phyloP scores from a whole-genome alignment of 192 early-diverging fungal species.

The Spinellus fusiger region DNA sequence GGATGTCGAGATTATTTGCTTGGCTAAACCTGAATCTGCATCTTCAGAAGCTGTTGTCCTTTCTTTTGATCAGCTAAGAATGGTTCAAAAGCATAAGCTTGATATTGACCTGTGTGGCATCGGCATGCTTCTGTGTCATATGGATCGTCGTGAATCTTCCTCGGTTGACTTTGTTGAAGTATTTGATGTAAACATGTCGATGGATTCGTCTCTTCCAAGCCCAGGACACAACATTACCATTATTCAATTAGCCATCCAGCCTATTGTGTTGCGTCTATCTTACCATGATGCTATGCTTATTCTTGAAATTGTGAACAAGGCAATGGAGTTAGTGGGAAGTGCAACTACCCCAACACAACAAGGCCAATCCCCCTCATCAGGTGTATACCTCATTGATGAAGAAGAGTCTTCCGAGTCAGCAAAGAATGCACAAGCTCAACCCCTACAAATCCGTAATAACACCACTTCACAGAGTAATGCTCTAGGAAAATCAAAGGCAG shows the following conservation, averaged over 20 bases:
- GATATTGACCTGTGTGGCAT: slow-evolving; percentile 60
- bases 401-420: no score
- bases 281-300: slow-evolving; percentile 67
- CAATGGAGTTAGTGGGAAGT: slow-evolving; percentile 38
- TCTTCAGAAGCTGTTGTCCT: slow-evolving; percentile 74
- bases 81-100: slow-evolving; percentile 56
- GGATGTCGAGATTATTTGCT: slow-evolving; percentile 66
- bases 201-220: slow-evolving; percentile 42
- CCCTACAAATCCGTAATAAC: no score
- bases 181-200: slow-evolving; percentile 58
- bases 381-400: no score
- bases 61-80: slow-evolving; percentile 54
- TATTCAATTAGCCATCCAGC: slow-evolving; percentile 55
- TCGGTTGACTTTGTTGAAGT: slow-evolving; percentile 68
- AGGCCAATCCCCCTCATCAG: no score
- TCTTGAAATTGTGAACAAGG: slow-evolving; percentile 56
- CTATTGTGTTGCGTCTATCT: slow-evolving; percentile 64
- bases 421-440: no score
- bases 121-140: slow-evolving; percentile 70
- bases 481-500: background rate
- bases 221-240: slow-evolving; percentile 51
- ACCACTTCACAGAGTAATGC: background rate
- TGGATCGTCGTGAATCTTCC: slow-evolving; percentile 61
- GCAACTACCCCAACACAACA: no score
- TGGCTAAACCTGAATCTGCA: slow-evolving; percentile 51